Evolutionary conservation across 2,329 filamentous ascomycete genomes (phyloP).

Genomic region (Fusarium sp.): DNA sequence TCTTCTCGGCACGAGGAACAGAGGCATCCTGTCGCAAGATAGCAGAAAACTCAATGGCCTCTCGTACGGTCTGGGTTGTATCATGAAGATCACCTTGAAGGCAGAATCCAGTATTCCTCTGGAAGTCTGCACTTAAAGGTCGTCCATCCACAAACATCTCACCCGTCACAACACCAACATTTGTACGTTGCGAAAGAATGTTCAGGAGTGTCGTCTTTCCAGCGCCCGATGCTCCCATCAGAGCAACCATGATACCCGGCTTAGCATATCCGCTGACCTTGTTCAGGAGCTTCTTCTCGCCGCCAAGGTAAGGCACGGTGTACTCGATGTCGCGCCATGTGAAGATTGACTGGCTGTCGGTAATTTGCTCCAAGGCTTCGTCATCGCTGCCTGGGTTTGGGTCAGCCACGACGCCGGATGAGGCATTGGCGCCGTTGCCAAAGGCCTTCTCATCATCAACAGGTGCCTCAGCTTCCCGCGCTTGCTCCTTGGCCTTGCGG

Average conservation of each 20-base stretch:
- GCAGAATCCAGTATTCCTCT: constrained; percentile 78
- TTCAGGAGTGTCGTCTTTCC: constrained; percentile 89
- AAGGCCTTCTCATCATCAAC: constrained; percentile 50
- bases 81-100: constrained; percentile 76
- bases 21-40: constrained; percentile 70
- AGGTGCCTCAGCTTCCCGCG: constrained; percentile 30
- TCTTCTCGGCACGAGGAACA: constrained; percentile 70
- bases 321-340: constrained; percentile 80
- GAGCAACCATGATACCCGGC: constrained; percentile 82
- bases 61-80: constrained; percentile 72
- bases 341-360: constrained; percentile 63
- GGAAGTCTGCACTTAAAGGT: constrained; percentile 77
- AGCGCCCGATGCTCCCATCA: constrained; percentile 85
- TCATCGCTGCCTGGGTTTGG: constrained; percentile 14
- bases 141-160: constrained; percentile 82
- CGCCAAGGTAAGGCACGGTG: constrained; percentile 68
- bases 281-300: constrained; percentile 52
- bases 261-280: constrained; percentile 82
- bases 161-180: constrained; percentile 78
- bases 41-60: constrained; percentile 75
- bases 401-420: constrained; percentile 21
- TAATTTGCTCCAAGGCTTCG: constrained; percentile 44
- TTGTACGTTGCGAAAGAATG: constrained; percentile 79
- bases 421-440: constrained; percentile 12
- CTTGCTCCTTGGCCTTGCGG: constrained; percentile 66